A percentile compares a stretch with the other conserved stretches of the same genome.
These are phyloP conservation scores for Daldinia decipiens DNA, from an alignment of 495 filamentous ascomycete species.

Conservation along the genomic window DNA sequence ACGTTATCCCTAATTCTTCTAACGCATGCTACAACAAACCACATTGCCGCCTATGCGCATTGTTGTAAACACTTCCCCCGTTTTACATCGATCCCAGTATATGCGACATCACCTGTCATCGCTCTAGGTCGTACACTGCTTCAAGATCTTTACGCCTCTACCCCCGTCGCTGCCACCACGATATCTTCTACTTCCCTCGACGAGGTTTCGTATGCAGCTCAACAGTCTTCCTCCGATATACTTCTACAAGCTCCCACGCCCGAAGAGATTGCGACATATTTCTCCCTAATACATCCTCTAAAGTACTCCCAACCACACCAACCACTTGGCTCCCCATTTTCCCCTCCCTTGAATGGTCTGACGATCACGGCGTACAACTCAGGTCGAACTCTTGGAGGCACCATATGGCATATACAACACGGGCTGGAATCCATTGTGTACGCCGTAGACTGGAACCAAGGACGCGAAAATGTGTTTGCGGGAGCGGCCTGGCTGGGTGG, in stretches of 20 bases:
- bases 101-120: slow-evolving; percentile 93
- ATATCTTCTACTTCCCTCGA: slow-evolving; percentile 75
- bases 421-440: slow-evolving; percentile 97
- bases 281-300: slow-evolving; percentile 88
- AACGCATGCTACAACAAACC: slow-evolving; percentile 89
- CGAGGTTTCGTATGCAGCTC: slow-evolving; percentile 69
- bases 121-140: slow-evolving; percentile 89
- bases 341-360: slow-evolving; percentile 87
- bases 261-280: slow-evolving; percentile 92
- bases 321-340: slow-evolving; percentile 84
- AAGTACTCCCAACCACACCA: slow-evolving; percentile 98
- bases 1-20: slow-evolving; percentile 94
- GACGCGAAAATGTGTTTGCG: slow-evolving; percentile 88
- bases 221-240: slow-evolving; percentile 66
- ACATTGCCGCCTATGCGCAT: slow-evolving; percentile 93
- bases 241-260: slow-evolving; percentile 81
- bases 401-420: slow-evolving; percentile 99
- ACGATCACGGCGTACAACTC: slow-evolving; percentile 97
- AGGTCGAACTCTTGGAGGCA: slow-evolving; percentile 93
- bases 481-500: slow-evolving; percentile 94
- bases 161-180: slow-evolving; percentile 83
- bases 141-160: slow-evolving; percentile 92
- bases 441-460: slow-evolving; percentile 97
- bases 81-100: slow-evolving; percentile 93
- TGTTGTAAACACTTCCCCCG: slow-evolving; percentile 96